A percentile compares a stretch with the other conserved stretches of the same genome.
These are phyloP conservation scores for Trypanosoma theileri DNA, from an alignment of 208 protist genomes.

Conservation along the genomic window DNA sequence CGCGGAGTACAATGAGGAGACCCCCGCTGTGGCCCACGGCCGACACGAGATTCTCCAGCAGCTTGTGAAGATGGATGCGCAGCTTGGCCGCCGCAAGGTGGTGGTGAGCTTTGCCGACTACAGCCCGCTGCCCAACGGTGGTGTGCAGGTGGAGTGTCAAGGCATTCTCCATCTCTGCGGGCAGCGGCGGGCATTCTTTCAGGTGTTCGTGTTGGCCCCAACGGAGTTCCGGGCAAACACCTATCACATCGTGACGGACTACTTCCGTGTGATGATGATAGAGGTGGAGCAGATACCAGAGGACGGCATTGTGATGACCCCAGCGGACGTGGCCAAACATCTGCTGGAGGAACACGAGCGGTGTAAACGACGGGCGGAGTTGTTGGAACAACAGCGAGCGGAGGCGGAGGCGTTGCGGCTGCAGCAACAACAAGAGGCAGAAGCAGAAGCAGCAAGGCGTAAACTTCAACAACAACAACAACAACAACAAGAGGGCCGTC, in stretches of 20 bases:
- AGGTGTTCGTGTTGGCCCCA: constrained; percentile 80
- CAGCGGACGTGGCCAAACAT: constrained; percentile 60
- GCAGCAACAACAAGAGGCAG: constrained; percentile 24
- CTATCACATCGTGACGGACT: constrained; percentile 83
- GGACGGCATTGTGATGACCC: constrained; percentile 57
- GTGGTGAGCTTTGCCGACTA: constrained; percentile 80
- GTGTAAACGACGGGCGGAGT: constrained; percentile 35
- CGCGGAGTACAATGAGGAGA: constrained; percentile 57
- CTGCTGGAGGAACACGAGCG: constrained; percentile 45
- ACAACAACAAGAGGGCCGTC: not conserved
- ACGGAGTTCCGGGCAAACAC: constrained; percentile 72
- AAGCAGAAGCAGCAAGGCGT: not conserved
- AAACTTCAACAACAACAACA: constrained; percentile 2
- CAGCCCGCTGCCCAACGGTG: constrained; percentile 58
- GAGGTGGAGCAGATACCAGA: constrained; percentile 74
- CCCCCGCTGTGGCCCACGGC: constrained; percentile 47
- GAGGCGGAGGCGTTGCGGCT: constrained; percentile 26
- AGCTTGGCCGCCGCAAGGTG: constrained; percentile 69
- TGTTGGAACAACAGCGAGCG: constrained; percentile 30
- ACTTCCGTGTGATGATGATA: constrained; percentile 69
- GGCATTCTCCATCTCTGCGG: constrained; percentile 69
- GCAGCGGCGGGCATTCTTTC: constrained; percentile 57
- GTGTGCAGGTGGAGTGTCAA: constrained; percentile 69
- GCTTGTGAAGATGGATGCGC: constrained; percentile 47
- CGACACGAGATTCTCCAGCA: constrained; percentile 50